Percentiles rank a stretch among this genome's conserved stretches.
phyloP scores from a whole-genome alignment of 768 basidiomycete species.

The Pluteus cervinus region DNA sequence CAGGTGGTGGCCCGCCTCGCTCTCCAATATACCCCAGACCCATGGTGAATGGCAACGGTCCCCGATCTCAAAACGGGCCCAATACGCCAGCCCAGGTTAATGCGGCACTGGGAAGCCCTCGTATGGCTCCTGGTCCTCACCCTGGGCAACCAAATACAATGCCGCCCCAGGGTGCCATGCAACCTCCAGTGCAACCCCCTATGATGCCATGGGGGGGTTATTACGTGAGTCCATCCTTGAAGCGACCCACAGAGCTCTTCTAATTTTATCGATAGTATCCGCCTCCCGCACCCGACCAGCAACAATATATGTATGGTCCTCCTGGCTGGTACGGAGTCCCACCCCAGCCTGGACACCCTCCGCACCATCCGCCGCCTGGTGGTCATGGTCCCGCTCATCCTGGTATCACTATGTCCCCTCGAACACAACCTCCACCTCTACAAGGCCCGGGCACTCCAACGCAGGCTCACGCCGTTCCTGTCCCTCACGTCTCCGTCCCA shows the following conservation, averaged over 20 bases:
- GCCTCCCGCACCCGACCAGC: conserved; percentile 38
- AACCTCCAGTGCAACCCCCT: conserved; percentile 28
- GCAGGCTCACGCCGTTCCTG: conserved; percentile 49
- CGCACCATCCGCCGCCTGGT: conserved; percentile 45
- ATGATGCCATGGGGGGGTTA: conserved; percentile 42
- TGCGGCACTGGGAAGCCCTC: conserved; percentile 59
- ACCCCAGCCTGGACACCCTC: conserved; percentile 38
- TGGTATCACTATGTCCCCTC: conserved; percentile 64
- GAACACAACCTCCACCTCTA: conserved; percentile 47
- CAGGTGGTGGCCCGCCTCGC: conserved; percentile 49
- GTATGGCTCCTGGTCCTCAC: conserved; percentile 56
- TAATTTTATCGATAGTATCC: conserved; percentile 13
- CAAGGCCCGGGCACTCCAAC: conserved; percentile 68
- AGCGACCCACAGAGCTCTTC: conserved; percentile 5
- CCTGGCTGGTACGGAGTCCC: conserved; percentile 35
- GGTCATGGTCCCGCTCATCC: conserved; percentile 43
- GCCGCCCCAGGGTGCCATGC: conserved; percentile 38
- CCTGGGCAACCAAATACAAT: conserved; percentile 46
- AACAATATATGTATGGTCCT: conserved; percentile 36
- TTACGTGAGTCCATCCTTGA: conserved; percentile 43
- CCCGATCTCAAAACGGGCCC: conserved; percentile 52
- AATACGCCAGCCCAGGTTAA: conserved; percentile 47
- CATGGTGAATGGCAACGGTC: conserved; percentile 54
- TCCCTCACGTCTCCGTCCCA: conserved; percentile 33
- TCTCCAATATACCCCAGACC: conserved; percentile 62